Conservation (phyloP, 164 flowering plant species). For the Kingdonia uniflora region DNA sequence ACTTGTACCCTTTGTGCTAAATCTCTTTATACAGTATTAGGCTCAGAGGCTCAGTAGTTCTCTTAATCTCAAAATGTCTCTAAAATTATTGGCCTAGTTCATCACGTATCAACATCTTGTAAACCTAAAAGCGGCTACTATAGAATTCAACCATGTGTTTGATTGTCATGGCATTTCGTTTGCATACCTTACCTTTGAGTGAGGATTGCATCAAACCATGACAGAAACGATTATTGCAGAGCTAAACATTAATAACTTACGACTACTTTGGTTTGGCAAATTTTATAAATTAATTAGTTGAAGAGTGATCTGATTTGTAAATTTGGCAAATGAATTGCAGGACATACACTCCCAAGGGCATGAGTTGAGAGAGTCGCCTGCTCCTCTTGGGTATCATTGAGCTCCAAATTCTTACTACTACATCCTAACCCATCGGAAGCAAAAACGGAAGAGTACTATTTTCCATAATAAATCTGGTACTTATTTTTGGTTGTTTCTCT, state of each 20-base stretch:
- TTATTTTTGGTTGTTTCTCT: neutral
- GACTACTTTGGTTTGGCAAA: neutral
- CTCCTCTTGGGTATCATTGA: slow-evolving; percentile 35
- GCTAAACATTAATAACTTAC: neutral
- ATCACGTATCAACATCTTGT: too few relatives aligned
- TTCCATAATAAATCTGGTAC: neutral
- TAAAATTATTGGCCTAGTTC: too few relatives aligned
- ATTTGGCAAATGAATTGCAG: slow-evolving; percentile 14
- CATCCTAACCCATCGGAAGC: neutral
- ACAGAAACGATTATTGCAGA: too few relatives aligned
- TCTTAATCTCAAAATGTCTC: too few relatives aligned
- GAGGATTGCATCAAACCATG: too few relatives aligned
- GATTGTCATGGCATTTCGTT: too few relatives aligned
- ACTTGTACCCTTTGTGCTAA: neutral
- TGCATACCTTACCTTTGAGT: too few relatives aligned
- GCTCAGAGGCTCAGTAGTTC: too few relatives aligned
- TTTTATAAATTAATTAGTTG: too few relatives aligned
- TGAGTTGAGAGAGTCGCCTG: slow-evolving; percentile 26
- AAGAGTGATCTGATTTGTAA: neutral
- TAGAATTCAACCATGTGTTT: neutral
- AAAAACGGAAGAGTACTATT: neutral
- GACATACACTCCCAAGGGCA: slow-evolving; percentile 30
- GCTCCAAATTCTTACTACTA: neutral
- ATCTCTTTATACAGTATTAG: too few relatives aligned
- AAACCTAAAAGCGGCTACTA: too few relatives aligned